These are phyloP conservation scores for Adiantum capillusveneris DNA, from an alignment of 75 land plant species.

Conservation along the genomic window DNA sequence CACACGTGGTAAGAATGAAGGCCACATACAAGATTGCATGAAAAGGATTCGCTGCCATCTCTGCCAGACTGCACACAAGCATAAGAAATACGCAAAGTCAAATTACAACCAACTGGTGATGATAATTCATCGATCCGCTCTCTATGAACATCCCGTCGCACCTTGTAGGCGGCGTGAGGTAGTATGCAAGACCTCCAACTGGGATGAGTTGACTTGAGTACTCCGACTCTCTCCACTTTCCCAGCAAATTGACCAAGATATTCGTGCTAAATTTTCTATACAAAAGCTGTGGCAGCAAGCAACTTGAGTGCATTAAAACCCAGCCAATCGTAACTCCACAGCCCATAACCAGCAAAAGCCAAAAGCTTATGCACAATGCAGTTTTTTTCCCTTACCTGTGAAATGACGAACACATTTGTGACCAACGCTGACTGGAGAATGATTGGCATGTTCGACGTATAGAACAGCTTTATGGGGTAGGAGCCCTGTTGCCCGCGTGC, in stretches of 20 bases:
- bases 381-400: constrained; percentile 37
- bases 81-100: too few relatives aligned
- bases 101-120: too few relatives aligned
- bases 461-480: constrained; percentile 68
- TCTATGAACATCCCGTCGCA: constrained; percentile 5
- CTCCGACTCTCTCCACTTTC: constrained; percentile 69
- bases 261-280: constrained; percentile 59
- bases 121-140: neutral
- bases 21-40: constrained; percentile 64
- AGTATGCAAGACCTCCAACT: constrained; percentile 72
- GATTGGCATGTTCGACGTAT: constrained; percentile 76
- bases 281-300: constrained; percentile 43
- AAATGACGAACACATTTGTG: constrained; percentile 62
- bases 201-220: constrained; percentile 52
- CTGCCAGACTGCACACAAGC: constrained; percentile 55
- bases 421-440: constrained; percentile 71
- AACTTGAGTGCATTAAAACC: too few relatives aligned
- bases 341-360: neutral
- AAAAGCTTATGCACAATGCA: neutral
- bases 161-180: constrained; percentile 70
- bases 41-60: constrained; percentile 76
- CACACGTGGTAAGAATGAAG: constrained; percentile 66
- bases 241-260: constrained; percentile 55
- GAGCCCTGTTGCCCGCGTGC: constrained; percentile 75
- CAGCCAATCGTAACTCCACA: too few relatives aligned